Evolutionary conservation across 179 eudicot genomes (phyloP), one percentile per base, ranked within the genome.

Genomic region (Sideroxylon spinosum): DNA sequence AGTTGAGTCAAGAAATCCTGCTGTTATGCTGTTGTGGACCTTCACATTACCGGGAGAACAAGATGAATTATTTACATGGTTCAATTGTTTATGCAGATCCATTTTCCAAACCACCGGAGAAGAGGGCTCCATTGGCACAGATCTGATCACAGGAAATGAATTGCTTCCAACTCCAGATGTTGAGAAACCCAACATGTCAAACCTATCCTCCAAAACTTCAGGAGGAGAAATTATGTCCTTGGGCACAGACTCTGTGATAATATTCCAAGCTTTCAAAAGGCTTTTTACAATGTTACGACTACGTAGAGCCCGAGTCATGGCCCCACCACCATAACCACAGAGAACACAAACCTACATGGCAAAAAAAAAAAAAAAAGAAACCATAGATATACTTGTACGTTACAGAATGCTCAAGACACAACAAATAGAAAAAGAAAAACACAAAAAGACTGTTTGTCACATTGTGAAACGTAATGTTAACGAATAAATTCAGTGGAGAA

Each of bases 301-400:
- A 22, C 82, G 83, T 29, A 89, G 81, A 65, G 91, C 91, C 49
- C 87, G 86, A 56, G 91, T 89, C 90, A 89, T 87, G 76, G 88
- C 91, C 63, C 91, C 91, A 75, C 79, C 91, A 77, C 88, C 90
- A 81, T 89, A 89, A 49, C 91, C 91, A 79, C 91, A 89, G 28
- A 89, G 88, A 69, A 89, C 91, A 79, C 91, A 89, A 23, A 79
- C 91, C 91, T 89, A 66, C 28, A 44, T 64, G 62, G 68, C 68
- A 69, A 78, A n/a, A 53, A 29, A 37, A 37, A 73, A 79, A n/a
- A 53, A 29, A 37, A 37, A 73, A 79, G 16, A 53, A 78, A 63
- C 9, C 29, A 22, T n/a, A 8, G 46, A 20, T 20, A 20, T 20
- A 75, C 28, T 57, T 7, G 17, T 9, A 6, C 50, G 60, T 68